phyloP scores from a whole-genome alignment of 228 moss, liverwort and hornwort species.

The Sphagnum magellanicum region DNA sequence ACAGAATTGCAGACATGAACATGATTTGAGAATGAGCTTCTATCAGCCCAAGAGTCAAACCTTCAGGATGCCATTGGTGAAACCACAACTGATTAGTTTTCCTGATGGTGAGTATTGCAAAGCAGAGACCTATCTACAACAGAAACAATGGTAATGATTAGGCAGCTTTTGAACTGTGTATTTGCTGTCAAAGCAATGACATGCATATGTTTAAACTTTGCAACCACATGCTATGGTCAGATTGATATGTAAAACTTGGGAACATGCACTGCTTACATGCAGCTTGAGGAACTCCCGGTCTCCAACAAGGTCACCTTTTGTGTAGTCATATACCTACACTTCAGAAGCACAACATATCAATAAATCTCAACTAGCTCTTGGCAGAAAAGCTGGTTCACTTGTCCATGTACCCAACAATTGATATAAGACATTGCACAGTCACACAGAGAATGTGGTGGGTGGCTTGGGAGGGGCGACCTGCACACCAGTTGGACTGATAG shows the following conservation, averaged over 20 bases:
- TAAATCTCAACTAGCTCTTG: not conserved
- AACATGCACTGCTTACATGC: not conserved
- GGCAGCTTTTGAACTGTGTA: too few relatives aligned
- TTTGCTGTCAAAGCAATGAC: too few relatives aligned
- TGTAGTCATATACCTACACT: conserved; percentile 28
- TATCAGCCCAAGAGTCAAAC: conserved; percentile 5
- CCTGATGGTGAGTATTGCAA: conserved; percentile 31
- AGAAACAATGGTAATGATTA: too few relatives aligned
- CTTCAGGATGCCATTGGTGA: conserved; percentile 56
- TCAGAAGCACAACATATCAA: not conserved
- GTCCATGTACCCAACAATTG: too few relatives aligned
- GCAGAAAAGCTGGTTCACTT: not conserved
- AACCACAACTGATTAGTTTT: conserved; percentile 35
- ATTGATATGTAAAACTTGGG: not conserved
- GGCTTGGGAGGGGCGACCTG: conserved; percentile 12
- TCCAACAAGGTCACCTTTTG: conserved; percentile 13
- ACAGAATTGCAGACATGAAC: not conserved
- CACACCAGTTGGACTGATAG: conserved; percentile 33
- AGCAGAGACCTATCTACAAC: too few relatives aligned
- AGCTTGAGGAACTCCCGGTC: conserved; percentile 40
- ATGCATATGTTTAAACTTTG: not conserved
- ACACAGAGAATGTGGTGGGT: too few relatives aligned
- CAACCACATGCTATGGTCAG: too few relatives aligned
- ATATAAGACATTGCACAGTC: too few relatives aligned
- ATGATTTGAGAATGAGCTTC: not conserved